Evolutionary conservation across 805 yeast species (phyloP).

Genomic region (Cyberlindnera suaveolens): DNA sequence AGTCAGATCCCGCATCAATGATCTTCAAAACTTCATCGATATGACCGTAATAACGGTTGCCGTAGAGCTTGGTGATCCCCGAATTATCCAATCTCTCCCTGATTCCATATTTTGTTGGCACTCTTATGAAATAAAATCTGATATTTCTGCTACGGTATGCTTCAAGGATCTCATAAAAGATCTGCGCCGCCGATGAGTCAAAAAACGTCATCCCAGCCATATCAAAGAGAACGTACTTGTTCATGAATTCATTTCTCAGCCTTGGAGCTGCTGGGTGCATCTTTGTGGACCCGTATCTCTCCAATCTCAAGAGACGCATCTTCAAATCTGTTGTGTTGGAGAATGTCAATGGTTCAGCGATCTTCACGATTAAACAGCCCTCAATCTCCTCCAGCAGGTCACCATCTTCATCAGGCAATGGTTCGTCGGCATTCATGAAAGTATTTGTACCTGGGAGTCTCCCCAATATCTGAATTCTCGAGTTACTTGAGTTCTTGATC

Average conservation of each 20-base stretch:
- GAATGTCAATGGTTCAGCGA: slow-evolving; percentile 86
- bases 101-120: slow-evolving; percentile 43
- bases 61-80: slow-evolving; percentile 43
- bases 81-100: slow-evolving; percentile 45
- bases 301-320: slow-evolving; percentile 60
- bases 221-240: slow-evolving; percentile 63
- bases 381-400: slow-evolving; percentile 41
- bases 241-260: slow-evolving; percentile 36
- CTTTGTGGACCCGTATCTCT: slow-evolving; percentile 66
- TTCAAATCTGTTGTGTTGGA: slow-evolving; percentile 78
- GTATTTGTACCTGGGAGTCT: slow-evolving; percentile 54
- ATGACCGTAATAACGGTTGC: slow-evolving; percentile 12
- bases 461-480: slow-evolving; percentile 80
- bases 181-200: slow-evolving; percentile 78
- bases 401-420: slow-evolving; percentile 28
- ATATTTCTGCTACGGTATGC: slow-evolving; percentile 51
- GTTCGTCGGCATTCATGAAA: slow-evolving; percentile 69
- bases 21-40: slow-evolving; percentile 21
- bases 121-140: slow-evolving; percentile 53
- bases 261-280: slow-evolving; percentile 72
- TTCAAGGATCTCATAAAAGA: slow-evolving; percentile 52
- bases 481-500: slow-evolving; percentile 70
- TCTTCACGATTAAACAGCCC: slow-evolving; percentile 70
- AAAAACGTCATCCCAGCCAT: slow-evolving; percentile 75
- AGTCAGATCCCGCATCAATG: slow-evolving; percentile 11